These are phyloP conservation scores for Termitomyces sp. DNA, from an alignment of 768 basidiomycete genomes.

Conservation along the genomic window DNA sequence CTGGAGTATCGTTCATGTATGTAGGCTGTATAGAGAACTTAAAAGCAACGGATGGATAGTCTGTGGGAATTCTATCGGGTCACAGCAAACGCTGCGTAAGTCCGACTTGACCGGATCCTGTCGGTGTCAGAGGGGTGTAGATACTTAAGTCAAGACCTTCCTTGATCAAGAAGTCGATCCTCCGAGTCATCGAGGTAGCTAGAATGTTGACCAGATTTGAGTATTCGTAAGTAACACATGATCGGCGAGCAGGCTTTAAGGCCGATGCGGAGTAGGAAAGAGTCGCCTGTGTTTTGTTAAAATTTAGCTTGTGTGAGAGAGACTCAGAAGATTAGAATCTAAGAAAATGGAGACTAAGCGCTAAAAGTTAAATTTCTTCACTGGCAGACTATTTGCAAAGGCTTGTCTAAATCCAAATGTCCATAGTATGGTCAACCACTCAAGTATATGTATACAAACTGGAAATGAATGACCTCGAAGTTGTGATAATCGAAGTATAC, in stretches of 20 bases:
- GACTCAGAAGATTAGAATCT: conserved; percentile 5
- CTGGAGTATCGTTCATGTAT: too few relatives aligned
- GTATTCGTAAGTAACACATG: conserved; percentile 5
- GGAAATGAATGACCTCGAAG: conserved; percentile 1
- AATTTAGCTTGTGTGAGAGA: conserved; percentile 3
- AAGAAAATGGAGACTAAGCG: conserved; percentile 5
- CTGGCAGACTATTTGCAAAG: background rate
- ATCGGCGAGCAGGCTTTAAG: background rate
- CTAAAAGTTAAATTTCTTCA: background rate
- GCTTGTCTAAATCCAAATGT: background rate
- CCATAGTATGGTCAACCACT: too few relatives aligned
- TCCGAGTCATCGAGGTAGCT: conserved; percentile 2
- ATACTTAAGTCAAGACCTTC: too few relatives aligned
- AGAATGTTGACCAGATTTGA: conserved; percentile 6
- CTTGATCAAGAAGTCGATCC: conserved; percentile 2
- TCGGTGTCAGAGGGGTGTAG: background rate
- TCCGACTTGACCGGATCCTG: background rate
- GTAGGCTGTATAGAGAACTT: too few relatives aligned
- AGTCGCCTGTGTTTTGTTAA: conserved; percentile 1
- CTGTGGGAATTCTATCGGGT: conserved; percentile 4
- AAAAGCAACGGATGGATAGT: too few relatives aligned
- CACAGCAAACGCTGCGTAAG: conserved; percentile 1
- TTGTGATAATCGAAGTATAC: conserved; percentile 5
- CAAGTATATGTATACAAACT: conserved; percentile 2
- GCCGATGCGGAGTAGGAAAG: conserved; percentile 5